phyloP scores from a whole-genome alignment of 208 protist genomes.

The Blastocrithidia nonstop region DNA sequence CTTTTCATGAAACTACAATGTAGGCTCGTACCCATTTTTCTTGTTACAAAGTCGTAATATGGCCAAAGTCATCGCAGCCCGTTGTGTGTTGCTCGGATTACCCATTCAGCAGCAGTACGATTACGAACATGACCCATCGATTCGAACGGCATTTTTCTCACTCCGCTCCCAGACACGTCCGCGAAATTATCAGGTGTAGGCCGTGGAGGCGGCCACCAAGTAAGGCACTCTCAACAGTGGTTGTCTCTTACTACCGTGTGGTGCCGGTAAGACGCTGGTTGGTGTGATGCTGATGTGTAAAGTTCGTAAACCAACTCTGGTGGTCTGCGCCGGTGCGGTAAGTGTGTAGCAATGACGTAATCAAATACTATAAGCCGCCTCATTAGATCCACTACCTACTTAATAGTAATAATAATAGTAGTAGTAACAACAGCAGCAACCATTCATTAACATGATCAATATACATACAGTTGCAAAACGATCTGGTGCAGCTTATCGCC shows the following conservation, averaged over 20 bases:
- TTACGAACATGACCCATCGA: constrained; percentile 45
- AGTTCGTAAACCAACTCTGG: constrained; percentile 90
- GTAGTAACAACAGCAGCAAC: background rate
- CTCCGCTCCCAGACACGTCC: constrained; percentile 61
- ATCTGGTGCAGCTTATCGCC: background rate
- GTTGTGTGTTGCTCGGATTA: constrained; percentile 54
- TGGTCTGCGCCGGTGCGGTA: constrained; percentile 91
- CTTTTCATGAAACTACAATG: constrained; percentile 9
- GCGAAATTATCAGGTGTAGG: constrained; percentile 68
- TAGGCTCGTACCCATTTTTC: constrained; percentile 14
- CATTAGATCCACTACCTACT: constrained; percentile 18
- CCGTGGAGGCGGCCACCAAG: constrained; percentile 44
- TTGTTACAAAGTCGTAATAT: constrained; percentile 37
- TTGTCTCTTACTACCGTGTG: constrained; percentile 98
- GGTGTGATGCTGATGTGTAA: constrained; percentile 94
- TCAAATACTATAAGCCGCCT: constrained; percentile 88
- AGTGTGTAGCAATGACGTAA: constrained; percentile 95
- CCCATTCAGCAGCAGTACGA: constrained; percentile 79
- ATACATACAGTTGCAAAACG: constrained; percentile 3
- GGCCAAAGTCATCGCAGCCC: constrained; percentile 43
- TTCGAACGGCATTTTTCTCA: constrained; percentile 40
- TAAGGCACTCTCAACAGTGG: constrained; percentile 76
- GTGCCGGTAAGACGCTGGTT: constrained; percentile 99
- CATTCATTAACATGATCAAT: background rate
- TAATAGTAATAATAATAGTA: background rate